Conservation (phyloP, 441 rosid genomes). For the Mallotus repandus region DNA sequence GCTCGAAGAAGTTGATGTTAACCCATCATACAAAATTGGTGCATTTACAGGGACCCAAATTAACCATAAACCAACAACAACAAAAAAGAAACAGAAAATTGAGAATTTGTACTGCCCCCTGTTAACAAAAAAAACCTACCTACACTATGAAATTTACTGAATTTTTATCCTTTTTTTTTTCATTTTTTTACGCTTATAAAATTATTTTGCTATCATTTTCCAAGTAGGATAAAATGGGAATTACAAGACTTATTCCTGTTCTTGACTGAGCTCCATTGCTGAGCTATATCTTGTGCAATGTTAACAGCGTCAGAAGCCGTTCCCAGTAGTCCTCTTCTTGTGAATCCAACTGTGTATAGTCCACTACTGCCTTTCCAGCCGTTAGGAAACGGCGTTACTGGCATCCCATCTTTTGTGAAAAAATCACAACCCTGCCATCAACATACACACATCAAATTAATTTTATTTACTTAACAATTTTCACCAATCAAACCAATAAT, state of each 20-base stretch:
- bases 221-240: slow-evolving; percentile 46
- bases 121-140: not conserved
- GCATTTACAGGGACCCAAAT: slow-evolving; percentile 39
- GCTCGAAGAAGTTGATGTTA: slow-evolving; percentile 13
- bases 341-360: slow-evolving; percentile 83
- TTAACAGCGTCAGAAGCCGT: slow-evolving; percentile 74
- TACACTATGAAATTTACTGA: slow-evolving; percentile 10
- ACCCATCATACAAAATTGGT: slow-evolving; percentile 34
- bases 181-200: not conserved
- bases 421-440: slow-evolving; percentile 55
- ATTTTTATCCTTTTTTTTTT: not conserved
- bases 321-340: slow-evolving; percentile 79
- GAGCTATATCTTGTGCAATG: slow-evolving; percentile 59
- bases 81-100: not conserved
- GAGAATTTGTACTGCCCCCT: slow-evolving; percentile 21
- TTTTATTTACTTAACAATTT: too few relatives aligned
- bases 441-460: too few relatives aligned
- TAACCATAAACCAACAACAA: not conserved
- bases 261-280: slow-evolving; percentile 47
- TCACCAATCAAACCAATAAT: too few relatives aligned
- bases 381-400: slow-evolving; percentile 74
- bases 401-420: slow-evolving; percentile 85
- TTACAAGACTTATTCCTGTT: slow-evolving; percentile 23
- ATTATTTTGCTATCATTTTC: slow-evolving; percentile 14
- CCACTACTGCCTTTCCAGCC: slow-evolving; percentile 90